Evolutionary conservation across 768 basidiomycete species (phyloP).

Genomic region (Steccherinum ochraceum): DNA sequence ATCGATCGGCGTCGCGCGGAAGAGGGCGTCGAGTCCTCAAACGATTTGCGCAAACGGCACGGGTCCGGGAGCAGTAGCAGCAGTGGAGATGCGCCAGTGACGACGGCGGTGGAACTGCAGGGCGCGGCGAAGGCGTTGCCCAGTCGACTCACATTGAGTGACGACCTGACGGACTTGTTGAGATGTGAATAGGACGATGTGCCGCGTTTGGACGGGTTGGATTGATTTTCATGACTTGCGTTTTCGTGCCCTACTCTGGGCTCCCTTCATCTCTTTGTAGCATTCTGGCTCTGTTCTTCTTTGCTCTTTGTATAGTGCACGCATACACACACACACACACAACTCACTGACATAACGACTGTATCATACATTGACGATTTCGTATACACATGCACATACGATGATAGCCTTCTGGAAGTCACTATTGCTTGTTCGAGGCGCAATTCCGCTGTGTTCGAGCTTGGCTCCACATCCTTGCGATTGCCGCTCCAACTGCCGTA

Average conservation of each 20-base stretch:
- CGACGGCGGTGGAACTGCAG: slow-evolving; percentile 11
- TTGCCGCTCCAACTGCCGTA: too few relatives aligned
- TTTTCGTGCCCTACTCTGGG: too few relatives aligned
- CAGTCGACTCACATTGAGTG: slow-evolving; percentile 39
- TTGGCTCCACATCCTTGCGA: too few relatives aligned
- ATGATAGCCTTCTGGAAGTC: too few relatives aligned
- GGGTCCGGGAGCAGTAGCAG: slow-evolving; percentile 7
- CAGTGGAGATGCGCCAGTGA: slow-evolving; percentile 1
- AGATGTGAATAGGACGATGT: slow-evolving; percentile 32
- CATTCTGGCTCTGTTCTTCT: background rate
- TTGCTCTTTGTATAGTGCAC: background rate
- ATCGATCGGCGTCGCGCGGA: slow-evolving; percentile 78
- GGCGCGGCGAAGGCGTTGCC: slow-evolving; percentile 18
- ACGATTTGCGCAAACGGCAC: slow-evolving; percentile 30
- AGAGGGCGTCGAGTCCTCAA: slow-evolving; percentile 23
- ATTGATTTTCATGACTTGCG: background rate
- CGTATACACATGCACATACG: background rate
- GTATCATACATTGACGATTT: background rate
- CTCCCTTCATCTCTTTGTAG: too few relatives aligned
- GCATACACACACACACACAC: background rate
- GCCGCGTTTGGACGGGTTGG: background rate
- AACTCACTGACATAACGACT: too few relatives aligned
- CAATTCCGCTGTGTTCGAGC: too few relatives aligned
- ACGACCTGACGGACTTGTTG: slow-evolving; percentile 57
- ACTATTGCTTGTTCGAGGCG: too few relatives aligned